Base-by-base conservation (phyloP, 306 rosid genomes). In the Corylus heterophylla region DNA sequence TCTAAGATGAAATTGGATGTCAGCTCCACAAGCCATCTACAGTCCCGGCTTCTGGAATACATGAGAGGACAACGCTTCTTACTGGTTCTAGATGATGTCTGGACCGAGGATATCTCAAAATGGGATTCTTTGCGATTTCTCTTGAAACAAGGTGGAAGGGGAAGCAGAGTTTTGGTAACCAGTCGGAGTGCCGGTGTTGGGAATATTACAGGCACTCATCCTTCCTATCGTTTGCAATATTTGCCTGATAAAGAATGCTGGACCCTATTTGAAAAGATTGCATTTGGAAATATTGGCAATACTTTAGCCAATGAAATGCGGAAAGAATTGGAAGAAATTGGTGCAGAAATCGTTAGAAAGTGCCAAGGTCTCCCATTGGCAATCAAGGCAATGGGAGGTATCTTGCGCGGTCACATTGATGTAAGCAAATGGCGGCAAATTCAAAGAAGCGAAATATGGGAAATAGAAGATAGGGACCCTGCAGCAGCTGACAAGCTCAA, bases 81-180 rank as follows among this genome's bases (percentile, higher is more conserved):
- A 17, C 74, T 82, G 52, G 81, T 81, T 39, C 59, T 81, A 9
- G 85, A 81, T 62, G 77, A 81, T 81, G 74, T 81, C 44, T 76
- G 85, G 81, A 71, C 29, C 12, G 72, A 73, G 2, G 35, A 82
- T 54, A 5, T 2, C 11, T 58, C 25, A 8, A 51, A 82, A n/a
- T 76, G 85, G 81, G 74, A 4, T 76, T 62, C n/a, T 3, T 45
- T 76, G 63, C 39, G 18, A 50, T 35, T 12, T 17, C 7, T 81
- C 13, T 54, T 64, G 45, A 64, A 35, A 64, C 44, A 64, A 10
- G 70, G 42, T 1, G 45, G 20, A 35, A 64, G 31, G 37, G 70
- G 70, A 31, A 27, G 70, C 4, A 27, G 37, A 27, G 13, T 64
- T 64, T 14, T 64, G 70, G 44, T 64, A 14, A 64, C 70, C 17